Conservation (phyloP, 495 filamentous ascomycete genomes). For the Penicillium salamii region DNA sequence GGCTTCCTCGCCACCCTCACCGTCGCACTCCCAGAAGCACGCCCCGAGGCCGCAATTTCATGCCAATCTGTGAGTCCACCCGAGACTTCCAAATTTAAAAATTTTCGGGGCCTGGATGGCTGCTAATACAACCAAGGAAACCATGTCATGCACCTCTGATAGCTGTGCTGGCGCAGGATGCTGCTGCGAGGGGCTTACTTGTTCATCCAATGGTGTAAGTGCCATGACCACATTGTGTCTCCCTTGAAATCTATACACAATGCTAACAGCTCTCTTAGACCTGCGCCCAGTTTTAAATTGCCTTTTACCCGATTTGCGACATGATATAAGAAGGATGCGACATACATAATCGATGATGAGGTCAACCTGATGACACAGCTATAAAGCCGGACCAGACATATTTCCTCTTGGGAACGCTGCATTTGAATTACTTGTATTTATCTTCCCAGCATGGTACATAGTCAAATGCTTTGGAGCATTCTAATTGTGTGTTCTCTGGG, state of each 20-base stretch:
- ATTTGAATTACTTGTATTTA: no score
- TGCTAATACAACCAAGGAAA: not conserved
- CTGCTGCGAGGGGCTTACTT: constrained; percentile 7
- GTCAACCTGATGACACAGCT: not conserved
- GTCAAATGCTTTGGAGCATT: no score
- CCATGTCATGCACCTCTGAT: constrained; percentile 1
- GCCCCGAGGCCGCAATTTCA: constrained; percentile 1
- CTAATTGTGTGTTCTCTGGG: no score
- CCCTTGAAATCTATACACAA: no score
- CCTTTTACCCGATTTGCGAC: not conserved
- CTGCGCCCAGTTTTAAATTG: not conserved
- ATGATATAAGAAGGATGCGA: not conserved
- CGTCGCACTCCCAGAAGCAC: constrained; percentile 15
- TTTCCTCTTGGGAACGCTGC: no score
- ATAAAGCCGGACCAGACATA: no score
- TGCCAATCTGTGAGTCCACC: constrained; percentile 3
- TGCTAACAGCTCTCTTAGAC: not conserved
- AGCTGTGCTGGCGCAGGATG: constrained; percentile 1
- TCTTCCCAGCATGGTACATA: no score
- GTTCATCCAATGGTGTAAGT: constrained; percentile 6
- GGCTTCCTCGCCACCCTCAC: constrained; percentile 16
- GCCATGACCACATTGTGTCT: not conserved
- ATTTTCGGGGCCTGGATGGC: not conserved
- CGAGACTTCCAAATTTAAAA: not conserved
- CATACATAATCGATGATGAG: not conserved